Evolutionary conservation across 1,139 yeast genomes (phyloP), one percentile per base, ranked within the genome.

Genomic region (Debaryomyces psychrophilus): DNA sequence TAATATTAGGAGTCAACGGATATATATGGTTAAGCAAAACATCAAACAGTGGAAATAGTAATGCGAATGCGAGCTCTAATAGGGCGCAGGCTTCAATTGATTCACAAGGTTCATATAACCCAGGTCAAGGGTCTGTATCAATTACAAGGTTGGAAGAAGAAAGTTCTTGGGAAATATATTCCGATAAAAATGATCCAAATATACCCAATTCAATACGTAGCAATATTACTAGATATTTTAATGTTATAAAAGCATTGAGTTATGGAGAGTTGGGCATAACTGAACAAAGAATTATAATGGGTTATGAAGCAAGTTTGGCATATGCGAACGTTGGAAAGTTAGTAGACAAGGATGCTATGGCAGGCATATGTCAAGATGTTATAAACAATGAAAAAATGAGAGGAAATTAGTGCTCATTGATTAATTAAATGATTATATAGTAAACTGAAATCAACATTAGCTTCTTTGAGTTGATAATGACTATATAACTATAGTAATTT

Each of bases 81-180:
- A 65, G 64, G 46, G 54, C 67, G 2, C 74, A 66, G 36, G 74
- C 79, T n/a, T 64, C 77, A 0, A 56, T 67, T 2, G 68, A 68
- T 29, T 55, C 75, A n/a, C 61, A 65, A 18, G 81, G 79, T 6
- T 68, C 71, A 2, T 81, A 81, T 52, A 73, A 73, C 18, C 81
- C 86, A 7, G 87, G 89, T 1, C 71, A 76, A 47, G 88, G 79
- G 4, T 73, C 81, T 15, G 81, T 84, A 1, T 78, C 93, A 4
- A 87, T 93, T 46, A 90, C 97, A 5, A 76, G 95, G 55, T 69
- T 93, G 42, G 98, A 95, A 62, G 97, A 93, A 61, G 96, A 90
- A 60, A 87, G 96, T 40, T 87, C 97, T 1, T 85, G 95, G 92
- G 96, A 92, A 60, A 93, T 95, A 44, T 95, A 95, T 67, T 86